Evolutionary conservation across 345 rosid genomes (phyloP), one percentile per base, ranked within the genome.

Genomic region (Lagerstroemia speciosa): DNA sequence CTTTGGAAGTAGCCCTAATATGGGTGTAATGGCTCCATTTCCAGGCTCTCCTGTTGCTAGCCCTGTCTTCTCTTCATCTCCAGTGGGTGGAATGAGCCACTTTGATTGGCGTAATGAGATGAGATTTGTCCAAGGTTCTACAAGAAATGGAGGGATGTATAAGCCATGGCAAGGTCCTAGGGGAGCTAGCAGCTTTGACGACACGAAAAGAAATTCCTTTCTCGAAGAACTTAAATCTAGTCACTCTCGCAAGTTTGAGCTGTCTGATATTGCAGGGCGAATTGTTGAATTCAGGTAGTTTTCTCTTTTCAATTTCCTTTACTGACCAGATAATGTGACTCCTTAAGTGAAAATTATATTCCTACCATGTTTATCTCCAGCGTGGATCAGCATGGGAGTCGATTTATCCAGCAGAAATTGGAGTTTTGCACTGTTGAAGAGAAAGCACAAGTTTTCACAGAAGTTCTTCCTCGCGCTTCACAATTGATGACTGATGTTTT

Each of bases 311-410:
- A 55, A 67, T 71, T 78, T 73, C 67, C 67, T 72, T 71, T 40
- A 73, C 17, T 55, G 52, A 69, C 5, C 55, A 57, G 27, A 29
- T 69, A 26, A 67, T 68, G 50, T 45, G 26, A 50, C 67, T 67
- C 29, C n/a, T 10, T 24, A n/a, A 64, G 22, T 63, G 58, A 48
- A 74, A 70, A 53, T 68, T 64, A 64, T 67, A 67, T 52, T 43
- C 46, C 24, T 57, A 66, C 33, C 36, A 53, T 73, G 66, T 78
- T 72, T 64, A 29, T 62, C 73, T 78, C 74, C 90, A 94, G 99
- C 72, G 86, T 86, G 76, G 99, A 94, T 83, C 97, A 91, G 79
- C 99, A 95, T 75, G 99, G 99, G 71, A 95, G 98, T 79, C 98
- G 99, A 34, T 95, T 88, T 80, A 95, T 95, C 76, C 99, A 95